A percentile compares a stretch with the other conserved stretches of the same genome.
These are phyloP conservation scores for Lactifluus rugatus DNA, from an alignment of 768 basidiomycete genomes.

Conservation along the genomic window DNA sequence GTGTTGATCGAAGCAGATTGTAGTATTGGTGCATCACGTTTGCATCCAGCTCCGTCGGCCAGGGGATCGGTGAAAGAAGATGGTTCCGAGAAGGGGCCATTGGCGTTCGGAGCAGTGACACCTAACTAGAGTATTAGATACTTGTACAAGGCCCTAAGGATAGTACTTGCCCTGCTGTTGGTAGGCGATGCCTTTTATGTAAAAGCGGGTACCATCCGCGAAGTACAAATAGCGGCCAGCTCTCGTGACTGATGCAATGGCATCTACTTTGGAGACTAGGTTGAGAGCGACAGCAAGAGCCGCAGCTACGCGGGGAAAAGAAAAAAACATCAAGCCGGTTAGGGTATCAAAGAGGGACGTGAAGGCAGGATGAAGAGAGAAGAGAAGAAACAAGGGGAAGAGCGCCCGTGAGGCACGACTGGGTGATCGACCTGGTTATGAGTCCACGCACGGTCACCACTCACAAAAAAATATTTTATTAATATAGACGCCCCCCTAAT, in stretches of 20 bases:
- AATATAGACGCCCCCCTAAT: too few relatives aligned
- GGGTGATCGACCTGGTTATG: not conserved
- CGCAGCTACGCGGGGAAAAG: slow-evolving; percentile 20
- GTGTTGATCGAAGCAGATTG: slow-evolving; percentile 70
- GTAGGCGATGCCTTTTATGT: slow-evolving; percentile 82
- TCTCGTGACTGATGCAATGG: slow-evolving; percentile 59
- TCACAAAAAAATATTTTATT: too few relatives aligned
- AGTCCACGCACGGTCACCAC: not conserved
- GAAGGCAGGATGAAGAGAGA: not conserved
- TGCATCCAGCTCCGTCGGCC: slow-evolving; percentile 53
- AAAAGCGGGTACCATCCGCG: slow-evolving; percentile 67
- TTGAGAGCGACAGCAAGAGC: slow-evolving; percentile 32
- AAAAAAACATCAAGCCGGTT: slow-evolving; percentile 24
- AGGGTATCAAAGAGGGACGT: slow-evolving; percentile 1
- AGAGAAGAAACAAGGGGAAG: not conserved
- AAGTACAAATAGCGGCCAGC: slow-evolving; percentile 75
- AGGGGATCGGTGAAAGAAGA: slow-evolving; percentile 75
- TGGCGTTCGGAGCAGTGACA: not conserved
- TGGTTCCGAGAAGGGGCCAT: slow-evolving; percentile 50
- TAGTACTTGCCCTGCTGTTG: slow-evolving; percentile 58
- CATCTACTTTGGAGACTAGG: slow-evolving; percentile 44
- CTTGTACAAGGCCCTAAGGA: not conserved
- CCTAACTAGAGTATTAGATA: not conserved
- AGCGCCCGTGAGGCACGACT: not conserved
- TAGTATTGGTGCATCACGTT: slow-evolving; percentile 71